phyloP scores from a whole-genome alignment of 1,139 yeast genomes.

The Diutina scorzettiae region DNA sequence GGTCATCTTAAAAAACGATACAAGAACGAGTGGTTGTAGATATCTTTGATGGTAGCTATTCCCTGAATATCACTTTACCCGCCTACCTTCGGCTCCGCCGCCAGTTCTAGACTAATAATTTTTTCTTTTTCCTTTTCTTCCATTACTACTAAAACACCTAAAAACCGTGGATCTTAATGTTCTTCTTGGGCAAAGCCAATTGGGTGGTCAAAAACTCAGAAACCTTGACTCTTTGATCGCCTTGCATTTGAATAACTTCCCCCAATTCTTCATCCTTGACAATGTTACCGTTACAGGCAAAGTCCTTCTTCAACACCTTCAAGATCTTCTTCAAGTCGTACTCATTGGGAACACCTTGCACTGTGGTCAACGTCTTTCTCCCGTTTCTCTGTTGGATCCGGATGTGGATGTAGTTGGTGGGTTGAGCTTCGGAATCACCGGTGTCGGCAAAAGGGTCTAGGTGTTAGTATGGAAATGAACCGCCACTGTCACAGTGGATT shows the following conservation, averaged over 20 bases:
- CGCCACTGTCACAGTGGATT: not conserved
- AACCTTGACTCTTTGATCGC: conserved; percentile 96
- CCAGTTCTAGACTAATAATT: too few species aligned
- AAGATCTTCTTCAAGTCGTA: conserved; percentile 90
- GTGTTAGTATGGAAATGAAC: conserved; percentile 11
- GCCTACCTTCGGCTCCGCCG: too few species aligned
- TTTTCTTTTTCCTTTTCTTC: too few species aligned
- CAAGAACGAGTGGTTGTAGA: too few species aligned
- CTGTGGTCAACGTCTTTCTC: conserved; percentile 96
- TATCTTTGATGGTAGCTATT: too few species aligned
- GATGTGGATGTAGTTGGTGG: conserved; percentile 91
- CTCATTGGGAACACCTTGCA: conserved; percentile 93
- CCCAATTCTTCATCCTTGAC: conserved; percentile 95
- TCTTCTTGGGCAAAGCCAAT: conserved; percentile 86
- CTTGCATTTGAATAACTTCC: conserved; percentile 95
- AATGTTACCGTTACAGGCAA: conserved; percentile 97
- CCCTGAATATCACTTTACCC: too few species aligned
- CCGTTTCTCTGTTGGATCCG: conserved; percentile 99
- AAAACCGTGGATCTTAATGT: conserved; percentile 97
- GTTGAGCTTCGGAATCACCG: conserved; percentile 97
- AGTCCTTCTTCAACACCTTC: conserved; percentile 91
- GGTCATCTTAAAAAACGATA: too few species aligned
- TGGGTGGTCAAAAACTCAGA: conserved; percentile 84
- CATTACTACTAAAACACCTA: conserved; percentile 18
- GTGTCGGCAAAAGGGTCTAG: conserved; percentile 98